Base-by-base conservation (phyloP, 305 asterid genomes). In the Lippia alba region DNA sequence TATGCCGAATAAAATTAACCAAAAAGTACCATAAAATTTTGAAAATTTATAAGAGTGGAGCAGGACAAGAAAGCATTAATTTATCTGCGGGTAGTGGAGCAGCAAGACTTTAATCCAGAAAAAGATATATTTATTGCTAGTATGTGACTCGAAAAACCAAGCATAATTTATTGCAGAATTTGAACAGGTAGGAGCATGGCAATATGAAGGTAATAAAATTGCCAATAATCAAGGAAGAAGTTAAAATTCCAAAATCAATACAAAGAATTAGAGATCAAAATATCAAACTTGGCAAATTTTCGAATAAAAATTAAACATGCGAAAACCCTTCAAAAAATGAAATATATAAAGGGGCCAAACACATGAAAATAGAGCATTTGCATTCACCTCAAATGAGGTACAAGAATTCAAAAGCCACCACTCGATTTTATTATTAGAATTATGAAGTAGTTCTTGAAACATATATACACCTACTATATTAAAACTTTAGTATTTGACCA, bases 391-490 rank as follows among this genome's bases (percentile, higher is more conserved):
- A 24, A 24, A 24, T 24, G 3, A 24, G 30, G 30, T 62, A 41
- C 76, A 63, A 62, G 51, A 55, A 56, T 44, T 64, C 60, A 53
- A 66, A 16, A 2, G 24, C 11, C 64, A 54, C n/a, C 74, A 32
- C 30, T 24, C 30, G 53, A 50, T 70, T 67, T 40, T 34, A 18
- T 50, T 18, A 2, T 59, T 9, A 4, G 40, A 72, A 84, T 80
- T 85, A 76, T 83, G n/a, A 74, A 72, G 36, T 64, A 39, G 45
- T 9, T 39, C 45, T 59, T 12, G 8, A 51, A 62, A 71, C 58
- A 51, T 48, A 66, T 53, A 68, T 14, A 45, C 9, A 70, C 44
- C 46, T 50, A 64, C 40, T 24, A 24, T 24, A 24, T 24, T 24
- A 24, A 24, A 24, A 24, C 3, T 24, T 24, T 24, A 24, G 30